These are phyloP conservation scores for Pyricularia sp. DNA, from an alignment of 2,329 filamentous ascomycete genomes.

Conservation along the genomic window DNA sequence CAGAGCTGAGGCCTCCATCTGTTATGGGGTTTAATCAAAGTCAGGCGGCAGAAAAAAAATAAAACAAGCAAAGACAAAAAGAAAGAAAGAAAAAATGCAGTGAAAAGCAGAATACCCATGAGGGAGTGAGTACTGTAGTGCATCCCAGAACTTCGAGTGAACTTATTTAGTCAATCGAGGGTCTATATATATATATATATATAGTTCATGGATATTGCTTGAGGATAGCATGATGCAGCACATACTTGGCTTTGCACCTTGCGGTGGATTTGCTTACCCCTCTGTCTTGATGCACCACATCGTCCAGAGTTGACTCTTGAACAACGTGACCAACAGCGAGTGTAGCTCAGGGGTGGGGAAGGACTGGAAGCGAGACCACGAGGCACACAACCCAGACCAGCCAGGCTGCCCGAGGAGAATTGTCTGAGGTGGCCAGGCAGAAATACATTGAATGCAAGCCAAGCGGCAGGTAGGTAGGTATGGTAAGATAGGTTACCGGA, in stretches of 20 bases:
- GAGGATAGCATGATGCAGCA: background rate
- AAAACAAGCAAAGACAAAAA: conserved; percentile 8
- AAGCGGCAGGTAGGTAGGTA: background rate
- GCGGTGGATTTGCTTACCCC: background rate
- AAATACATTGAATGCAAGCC: background rate
- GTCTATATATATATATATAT: too few relatives aligned
- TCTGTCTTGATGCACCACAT: background rate
- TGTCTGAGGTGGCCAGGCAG: background rate
- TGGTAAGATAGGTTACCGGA: background rate
- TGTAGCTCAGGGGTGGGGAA: background rate
- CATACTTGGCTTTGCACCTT: background rate
- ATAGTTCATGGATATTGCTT: background rate
- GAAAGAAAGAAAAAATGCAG: conserved; percentile 7
- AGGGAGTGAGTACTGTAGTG: background rate
- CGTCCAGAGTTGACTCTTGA: background rate
- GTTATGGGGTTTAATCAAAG: background rate
- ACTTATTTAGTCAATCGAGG: background rate
- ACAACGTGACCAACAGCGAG: background rate
- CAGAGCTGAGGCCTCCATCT: background rate
- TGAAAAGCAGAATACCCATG: conserved; percentile 7
- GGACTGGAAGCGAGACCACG: background rate
- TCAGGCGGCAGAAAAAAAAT: background rate
- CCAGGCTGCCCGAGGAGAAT: background rate
- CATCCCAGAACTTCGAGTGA: background rate
- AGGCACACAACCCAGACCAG: background rate